Base-by-base conservation (phyloP, 495 filamentous ascomycete species). In the Lasiosphaeria hispida region DNA sequence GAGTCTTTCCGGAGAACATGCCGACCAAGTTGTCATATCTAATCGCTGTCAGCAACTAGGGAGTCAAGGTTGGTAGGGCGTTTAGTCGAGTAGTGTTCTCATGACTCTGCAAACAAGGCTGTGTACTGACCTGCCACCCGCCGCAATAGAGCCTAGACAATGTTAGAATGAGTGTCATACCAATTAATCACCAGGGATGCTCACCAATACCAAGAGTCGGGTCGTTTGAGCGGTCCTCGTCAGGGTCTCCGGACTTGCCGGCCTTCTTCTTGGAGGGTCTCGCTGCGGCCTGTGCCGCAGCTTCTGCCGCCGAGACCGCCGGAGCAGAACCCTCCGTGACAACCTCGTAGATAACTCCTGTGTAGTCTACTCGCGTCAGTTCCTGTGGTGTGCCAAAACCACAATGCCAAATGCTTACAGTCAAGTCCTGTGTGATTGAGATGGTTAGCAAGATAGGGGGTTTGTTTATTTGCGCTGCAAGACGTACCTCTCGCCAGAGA, bases 311-410 rank as follows among this genome's bases (percentile, higher is more conserved):
- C 8, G 53, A 38, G 53, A 55, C 53, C 2, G 53, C 53, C 10
- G 53, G 53, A 7, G 53, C 53, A 4, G 53, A 55, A 35, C 53
- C 53, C 63, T 86, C 79, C 48, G 74, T 74, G 18, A 77, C 69
- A 33, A 96, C 86, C 70, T 97, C 93, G 76, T 88, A 97, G 70
- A 97, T 97, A 48, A 96, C 78, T 43, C 91, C 91, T 2, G 93
- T 96, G 74, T 97, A 96, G 73, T 97, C 53, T 55, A n/a, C 11
- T 37, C 3, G 10, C 2, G n/a, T 43, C 35, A 43, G 39, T 18
- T 14, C 18, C n/a, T 5, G 13, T 13, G 1, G 5, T 10, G 1
- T 9, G 18, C 2, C 5, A n/a, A 1, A 23, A 0, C 30, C 13
- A 18, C 11, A 10, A 3, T 19, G 2, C 5, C 23, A 30, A 30